Conservation (phyloP, 345 rosid genomes). For the Ailanthus altissimus region DNA sequence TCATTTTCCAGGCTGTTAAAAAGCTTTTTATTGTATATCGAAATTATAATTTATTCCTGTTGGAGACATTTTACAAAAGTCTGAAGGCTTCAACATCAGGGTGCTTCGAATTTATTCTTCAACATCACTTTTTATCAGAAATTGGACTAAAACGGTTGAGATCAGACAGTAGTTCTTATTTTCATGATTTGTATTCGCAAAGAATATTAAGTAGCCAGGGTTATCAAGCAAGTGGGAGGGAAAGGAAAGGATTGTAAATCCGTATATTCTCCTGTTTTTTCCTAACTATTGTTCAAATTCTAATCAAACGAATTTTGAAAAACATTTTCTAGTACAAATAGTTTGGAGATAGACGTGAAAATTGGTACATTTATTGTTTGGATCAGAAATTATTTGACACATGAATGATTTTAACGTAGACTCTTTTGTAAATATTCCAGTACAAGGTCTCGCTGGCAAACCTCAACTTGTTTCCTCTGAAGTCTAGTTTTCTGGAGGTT, state of each 20-base stretch:
- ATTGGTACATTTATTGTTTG: neutral
- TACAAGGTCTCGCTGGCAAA: neutral
- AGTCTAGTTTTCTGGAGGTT: neutral
- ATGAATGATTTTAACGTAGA: neutral
- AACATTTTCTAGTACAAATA: neutral
- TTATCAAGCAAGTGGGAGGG: neutral
- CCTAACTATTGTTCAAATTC: too few relatives aligned
- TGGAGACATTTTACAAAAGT: too few relatives aligned
- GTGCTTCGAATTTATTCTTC: too few relatives aligned
- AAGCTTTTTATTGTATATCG: too few relatives aligned
- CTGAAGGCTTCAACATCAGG: too few relatives aligned
- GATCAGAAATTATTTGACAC: too few relatives aligned
- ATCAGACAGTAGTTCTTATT: too few relatives aligned
- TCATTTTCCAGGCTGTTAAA: too few relatives aligned
- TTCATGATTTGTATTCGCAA: too few relatives aligned
- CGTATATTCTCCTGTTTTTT: neutral
- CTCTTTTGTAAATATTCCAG: neutral
- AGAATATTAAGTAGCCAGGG: neutral
- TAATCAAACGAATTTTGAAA: neutral
- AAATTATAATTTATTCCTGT: too few relatives aligned
- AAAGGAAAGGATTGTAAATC: neutral
- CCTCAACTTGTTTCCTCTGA: neutral
- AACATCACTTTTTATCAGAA: too few relatives aligned
- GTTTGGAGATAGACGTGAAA: neutral
- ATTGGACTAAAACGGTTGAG: too few relatives aligned